These are phyloP conservation scores for Aspergillus glaucus DNA, from an alignment of 2,329 filamentous ascomycete genomes.

Conservation along the genomic window DNA sequence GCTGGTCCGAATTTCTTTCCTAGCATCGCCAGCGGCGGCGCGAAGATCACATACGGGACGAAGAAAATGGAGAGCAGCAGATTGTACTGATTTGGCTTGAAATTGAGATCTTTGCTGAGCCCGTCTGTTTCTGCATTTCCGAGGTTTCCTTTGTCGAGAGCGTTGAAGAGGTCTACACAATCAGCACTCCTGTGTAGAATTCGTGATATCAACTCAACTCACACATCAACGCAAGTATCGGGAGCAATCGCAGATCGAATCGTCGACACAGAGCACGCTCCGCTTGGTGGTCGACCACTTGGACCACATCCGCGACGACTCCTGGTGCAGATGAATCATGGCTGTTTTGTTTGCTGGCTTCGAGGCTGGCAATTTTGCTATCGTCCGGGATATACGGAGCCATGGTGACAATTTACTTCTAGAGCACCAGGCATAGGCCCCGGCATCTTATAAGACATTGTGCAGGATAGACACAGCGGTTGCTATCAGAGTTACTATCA, in stretches of 20 bases:
- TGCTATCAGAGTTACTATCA: too few species aligned
- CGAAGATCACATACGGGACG: conserved; percentile 65
- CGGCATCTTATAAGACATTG: too few species aligned
- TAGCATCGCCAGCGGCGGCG: conserved; percentile 58
- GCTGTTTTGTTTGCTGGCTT: conserved; percentile 1
- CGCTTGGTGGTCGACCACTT: conserved; percentile 39
- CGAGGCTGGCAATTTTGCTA: conserved; percentile 10
- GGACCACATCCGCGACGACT: conserved; percentile 18
- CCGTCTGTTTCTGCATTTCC: conserved; percentile 55
- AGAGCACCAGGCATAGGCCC: too few species aligned
- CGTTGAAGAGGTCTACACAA: conserved; percentile 49
- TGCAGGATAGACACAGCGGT: too few species aligned
- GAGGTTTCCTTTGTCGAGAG: conserved; percentile 45
- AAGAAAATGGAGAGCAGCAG: conserved; percentile 67
- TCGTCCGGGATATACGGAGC: conserved; percentile 7
- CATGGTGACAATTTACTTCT: background rate
- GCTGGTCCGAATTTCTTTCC: conserved; percentile 63
- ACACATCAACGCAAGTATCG: conserved; percentile 55
- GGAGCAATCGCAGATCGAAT: conserved; percentile 47
- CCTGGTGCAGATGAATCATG: background rate
- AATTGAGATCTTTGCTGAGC: conserved; percentile 46
- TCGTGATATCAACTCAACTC: conserved; percentile 5
- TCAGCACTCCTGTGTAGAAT: conserved; percentile 5
- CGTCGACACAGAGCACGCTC: conserved; percentile 49
- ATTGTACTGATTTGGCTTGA: conserved; percentile 61